Base-by-base conservation (phyloP, 768 basidiomycete species). In the Leccinum fibrillosum region DNA sequence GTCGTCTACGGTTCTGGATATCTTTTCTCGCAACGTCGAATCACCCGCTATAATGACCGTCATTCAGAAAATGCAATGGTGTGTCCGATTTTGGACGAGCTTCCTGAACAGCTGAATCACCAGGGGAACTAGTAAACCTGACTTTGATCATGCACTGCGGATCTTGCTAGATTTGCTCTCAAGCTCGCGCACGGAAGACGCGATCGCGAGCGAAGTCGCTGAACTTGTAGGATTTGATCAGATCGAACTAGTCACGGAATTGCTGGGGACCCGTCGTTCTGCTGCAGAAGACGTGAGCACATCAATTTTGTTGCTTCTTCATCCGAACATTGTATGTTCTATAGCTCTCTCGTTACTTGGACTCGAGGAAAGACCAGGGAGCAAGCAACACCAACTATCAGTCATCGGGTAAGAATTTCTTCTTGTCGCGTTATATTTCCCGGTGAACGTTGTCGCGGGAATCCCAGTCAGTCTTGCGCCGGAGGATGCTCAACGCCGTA, bases 151-250 rank as follows among this genome's bases (percentile, higher is more conserved):
- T 49, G 26, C 30, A 32, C 26, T 69, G 4, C 64, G 58, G 35
- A 32, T n/a, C 17, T 55, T 80, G 23, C 65, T 67, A 6, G 55
- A 65, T 9, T 70, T 82, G 35, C 72, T 91, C 15, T 78, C 79
- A 1, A 84, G 83, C 6, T 62, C 74, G 23, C 77, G 76, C 39
- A 74, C 77, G 5, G 79, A 88, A 62, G 90, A 94, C 30, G 84
- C 82, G 21, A 88, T 97, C 30, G 89, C 92, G 26, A 82, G 76
- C 26, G 88, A 92, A 63, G 70, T 98, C 10, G 83, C 82, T 8
- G 94, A 97, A 59, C 75, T 91, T 10, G 70, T 95, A 49, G 96
- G 94, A 2, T 92, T 87, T 69, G 90, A 96, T 52, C 82, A 88
- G 17, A 84, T 98, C 50, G 91, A 92, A 26, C 75, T 94, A 34